These are phyloP conservation scores for Syzygium malaccense DNA, from an alignment of 441 rosid genomes.

Conservation along the genomic window DNA sequence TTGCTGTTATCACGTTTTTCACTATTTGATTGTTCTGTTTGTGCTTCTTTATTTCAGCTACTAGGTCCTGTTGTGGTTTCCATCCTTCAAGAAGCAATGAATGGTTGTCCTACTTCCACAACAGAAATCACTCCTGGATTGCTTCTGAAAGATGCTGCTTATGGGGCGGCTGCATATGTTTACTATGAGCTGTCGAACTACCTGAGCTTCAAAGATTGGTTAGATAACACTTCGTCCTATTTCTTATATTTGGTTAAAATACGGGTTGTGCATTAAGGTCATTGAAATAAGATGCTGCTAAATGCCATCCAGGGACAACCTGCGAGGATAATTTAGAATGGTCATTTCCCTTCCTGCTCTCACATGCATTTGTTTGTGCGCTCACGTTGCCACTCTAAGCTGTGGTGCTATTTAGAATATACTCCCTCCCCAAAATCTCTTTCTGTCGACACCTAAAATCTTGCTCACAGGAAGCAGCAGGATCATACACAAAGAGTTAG, in stretches of 20 bases:
- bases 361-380: not conserved
- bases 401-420: not conserved
- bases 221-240: constrained; percentile 5
- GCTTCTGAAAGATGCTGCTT: constrained; percentile 97
- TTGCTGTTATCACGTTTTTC: constrained; percentile 2
- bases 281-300: not conserved
- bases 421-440: not conserved
- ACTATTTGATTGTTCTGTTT: constrained; percentile 13
- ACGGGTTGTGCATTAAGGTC: not conserved
- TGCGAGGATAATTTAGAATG: not conserved
- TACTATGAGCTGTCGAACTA: constrained; percentile 99
- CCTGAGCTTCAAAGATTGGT: constrained; percentile 96
- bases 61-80: constrained; percentile 93
- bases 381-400: not conserved
- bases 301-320: not conserved
- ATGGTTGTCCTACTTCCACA: constrained; percentile 70
- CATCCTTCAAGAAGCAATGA: constrained; percentile 95
- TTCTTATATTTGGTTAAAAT: not conserved
- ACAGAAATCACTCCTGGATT: constrained; percentile 79
- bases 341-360: not conserved
- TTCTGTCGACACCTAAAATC: not conserved
- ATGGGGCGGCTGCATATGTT: constrained; percentile 97
- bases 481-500: not conserved
- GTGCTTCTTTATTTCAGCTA: constrained; percentile 40
- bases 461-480: not conserved